Percentiles rank a stretch among this genome's conserved stretches.
phyloP scores from a whole-genome alignment of 306 rosid species.

The Acacia crassicarpa region DNA sequence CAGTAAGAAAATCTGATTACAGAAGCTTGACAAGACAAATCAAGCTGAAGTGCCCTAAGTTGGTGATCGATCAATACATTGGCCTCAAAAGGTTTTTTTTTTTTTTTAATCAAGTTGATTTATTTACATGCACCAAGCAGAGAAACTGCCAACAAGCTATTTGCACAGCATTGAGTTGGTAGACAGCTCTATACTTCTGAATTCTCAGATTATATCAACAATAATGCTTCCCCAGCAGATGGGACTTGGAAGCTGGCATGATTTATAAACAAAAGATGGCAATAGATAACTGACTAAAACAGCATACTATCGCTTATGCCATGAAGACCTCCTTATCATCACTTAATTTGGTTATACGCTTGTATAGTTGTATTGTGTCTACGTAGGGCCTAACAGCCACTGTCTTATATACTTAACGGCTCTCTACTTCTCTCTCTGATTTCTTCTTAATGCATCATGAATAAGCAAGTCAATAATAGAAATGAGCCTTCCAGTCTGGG shows the following conservation, averaged over 20 bases:
- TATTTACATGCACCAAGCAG: not conserved
- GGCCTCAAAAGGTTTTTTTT: not conserved
- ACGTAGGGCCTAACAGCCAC: not conserved
- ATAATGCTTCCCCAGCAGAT: not conserved
- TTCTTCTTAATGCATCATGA: not conserved
- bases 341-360: not conserved
- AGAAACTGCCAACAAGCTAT: not conserved
- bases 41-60: not conserved
- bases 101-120: not conserved
- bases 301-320: not conserved
- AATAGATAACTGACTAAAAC: not conserved
- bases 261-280: not conserved
- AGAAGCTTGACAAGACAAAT: not conserved
- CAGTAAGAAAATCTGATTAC: not conserved
- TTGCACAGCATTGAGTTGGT: not conserved
- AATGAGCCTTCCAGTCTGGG: not conserved
- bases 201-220: not conserved
- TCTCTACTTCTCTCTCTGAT: not conserved
- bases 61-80: not conserved
- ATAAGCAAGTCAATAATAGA: not conserved
- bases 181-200: not conserved
- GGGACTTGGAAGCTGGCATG: not conserved
- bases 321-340: not conserved
- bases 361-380: not conserved
- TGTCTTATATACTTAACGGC: not conserved